A percentile compares a stretch with the other conserved stretches of the same genome.
phyloP scores from a whole-genome alignment of 2,329 filamentous ascomycete species.

The Tetracladium maxilliforme region DNA sequence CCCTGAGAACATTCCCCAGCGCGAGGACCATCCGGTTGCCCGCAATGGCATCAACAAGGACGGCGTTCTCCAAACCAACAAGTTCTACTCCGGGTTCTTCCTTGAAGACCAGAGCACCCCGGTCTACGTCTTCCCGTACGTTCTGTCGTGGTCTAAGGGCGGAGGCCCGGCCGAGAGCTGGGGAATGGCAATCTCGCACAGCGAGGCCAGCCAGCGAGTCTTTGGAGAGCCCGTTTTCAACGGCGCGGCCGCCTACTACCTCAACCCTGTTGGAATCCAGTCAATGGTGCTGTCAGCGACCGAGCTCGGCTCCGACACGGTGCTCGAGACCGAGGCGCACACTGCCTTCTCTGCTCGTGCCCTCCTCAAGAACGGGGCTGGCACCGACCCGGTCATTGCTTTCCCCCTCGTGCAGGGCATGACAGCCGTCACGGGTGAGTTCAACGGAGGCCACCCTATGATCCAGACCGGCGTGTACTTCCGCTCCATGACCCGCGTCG shows the following conservation, averaged over 20 bases:
- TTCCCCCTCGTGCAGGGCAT: conserved; percentile 85
- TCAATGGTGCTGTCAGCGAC: conserved; percentile 66
- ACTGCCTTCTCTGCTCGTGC: conserved; percentile 50
- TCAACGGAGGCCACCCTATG: conserved; percentile 52
- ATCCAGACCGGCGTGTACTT: conserved; percentile 67
- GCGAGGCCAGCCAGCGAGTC: conserved; percentile 50
- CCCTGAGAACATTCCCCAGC: conserved; percentile 27
- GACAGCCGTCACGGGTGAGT: conserved; percentile 70
- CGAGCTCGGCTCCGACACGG: conserved; percentile 50
- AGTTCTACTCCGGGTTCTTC: conserved; percentile 72
- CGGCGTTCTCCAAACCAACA: conserved; percentile 55
- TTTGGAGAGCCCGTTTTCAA: conserved; percentile 43
- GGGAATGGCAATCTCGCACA: conserved; percentile 66
- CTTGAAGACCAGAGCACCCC: conserved; percentile 55
- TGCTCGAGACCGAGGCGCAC: conserved; percentile 34
- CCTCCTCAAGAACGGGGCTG: conserved; percentile 42
- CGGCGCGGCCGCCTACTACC: conserved; percentile 55
- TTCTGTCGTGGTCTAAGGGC: conserved; percentile 52
- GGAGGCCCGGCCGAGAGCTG: conserved; percentile 49
- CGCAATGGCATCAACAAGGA: conserved; percentile 29
- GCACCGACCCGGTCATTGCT: conserved; percentile 44
- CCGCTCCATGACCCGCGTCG: conserved; percentile 43
- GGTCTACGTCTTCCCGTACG: conserved; percentile 65
- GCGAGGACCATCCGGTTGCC: conserved; percentile 42
- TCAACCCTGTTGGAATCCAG: conserved; percentile 71